phyloP scores from a whole-genome alignment of 495 filamentous ascomycete species.

The Neohortaea acidophila region DNA sequence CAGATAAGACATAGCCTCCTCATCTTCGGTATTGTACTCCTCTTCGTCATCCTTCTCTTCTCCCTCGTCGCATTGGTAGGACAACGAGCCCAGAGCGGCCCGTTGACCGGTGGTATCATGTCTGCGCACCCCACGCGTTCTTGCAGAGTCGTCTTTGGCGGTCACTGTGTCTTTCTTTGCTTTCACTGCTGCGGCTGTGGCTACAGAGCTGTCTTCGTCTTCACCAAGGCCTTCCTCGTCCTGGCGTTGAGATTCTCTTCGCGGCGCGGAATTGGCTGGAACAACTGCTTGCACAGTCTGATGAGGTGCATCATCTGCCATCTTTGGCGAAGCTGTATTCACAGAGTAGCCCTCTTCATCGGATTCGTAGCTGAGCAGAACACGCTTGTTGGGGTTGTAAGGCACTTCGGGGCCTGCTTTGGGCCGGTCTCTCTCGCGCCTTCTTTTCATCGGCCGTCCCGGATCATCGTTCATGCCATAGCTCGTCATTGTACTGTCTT shows the following conservation, averaged over 20 bases:
- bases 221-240: not conserved
- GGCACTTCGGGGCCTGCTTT: conserved; percentile 2
- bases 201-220: not conserved
- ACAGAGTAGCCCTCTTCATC: conserved; percentile 4
- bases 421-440: conserved; percentile 12
- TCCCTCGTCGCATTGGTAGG: conserved; percentile 8
- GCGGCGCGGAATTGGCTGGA: not conserved
- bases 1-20: conserved; percentile 21
- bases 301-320: too few species aligned
- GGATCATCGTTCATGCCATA: too few species aligned
- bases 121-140: too few species aligned
- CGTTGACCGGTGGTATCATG: conserved; percentile 10
- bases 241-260: not conserved
- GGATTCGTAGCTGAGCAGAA: conserved; percentile 14
- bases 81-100: conserved; percentile 8
- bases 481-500: too few species aligned
- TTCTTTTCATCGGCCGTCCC: too few species aligned
- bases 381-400: conserved; percentile 15
- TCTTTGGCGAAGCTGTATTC: too few species aligned
- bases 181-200: not conserved
- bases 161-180: too few species aligned
- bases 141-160: too few species aligned
- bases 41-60: conserved; percentile 18
- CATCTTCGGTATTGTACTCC: conserved; percentile 18
- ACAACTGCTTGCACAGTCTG: not conserved